Percentiles rank a stretch among this genome's conserved stretches.
These are phyloP conservation scores for Coniferiporia sulphurascens DNA, from an alignment of 1,284 basidiomycete genomes.

Conservation along the genomic window DNA sequence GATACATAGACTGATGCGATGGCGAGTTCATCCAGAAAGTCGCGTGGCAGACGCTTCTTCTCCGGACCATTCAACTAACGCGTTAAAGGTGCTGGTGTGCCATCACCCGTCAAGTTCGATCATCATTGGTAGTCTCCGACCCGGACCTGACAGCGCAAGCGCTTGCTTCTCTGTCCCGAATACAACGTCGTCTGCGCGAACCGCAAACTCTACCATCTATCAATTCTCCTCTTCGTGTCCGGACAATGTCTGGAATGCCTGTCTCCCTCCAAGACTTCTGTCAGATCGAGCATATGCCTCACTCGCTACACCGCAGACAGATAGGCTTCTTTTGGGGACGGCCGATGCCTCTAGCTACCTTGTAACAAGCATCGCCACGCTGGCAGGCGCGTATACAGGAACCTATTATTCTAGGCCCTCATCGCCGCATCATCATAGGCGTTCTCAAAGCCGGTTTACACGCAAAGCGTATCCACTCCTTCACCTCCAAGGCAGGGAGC, in stretches of 20 bases:
- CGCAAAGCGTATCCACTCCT: not conserved
- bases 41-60: too few relatives aligned
- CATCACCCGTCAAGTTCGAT: not conserved
- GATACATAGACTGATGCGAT: too few relatives aligned
- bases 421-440: not conserved
- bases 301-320: not conserved
- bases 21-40: too few relatives aligned
- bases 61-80: too few relatives aligned
- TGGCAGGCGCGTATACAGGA: not conserved
- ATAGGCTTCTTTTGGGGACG: not conserved
- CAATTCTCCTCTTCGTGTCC: not conserved
- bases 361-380: not conserved
- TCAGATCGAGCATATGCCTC: constrained; percentile 3
- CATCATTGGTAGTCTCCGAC: not conserved
- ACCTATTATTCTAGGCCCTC: not conserved
- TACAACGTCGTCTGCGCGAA: not conserved
- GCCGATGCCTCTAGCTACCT: not conserved
- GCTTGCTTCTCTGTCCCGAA: not conserved
- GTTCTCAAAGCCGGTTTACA: not conserved
- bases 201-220: not conserved
- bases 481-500: too few relatives aligned
- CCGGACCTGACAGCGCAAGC: not conserved
- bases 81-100: too few relatives aligned
- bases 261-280: not conserved
- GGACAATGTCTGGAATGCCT: too few relatives aligned